Base-by-base conservation (phyloP, 1,284 basidiomycete genomes). In the Pisolithus thermaeus region DNA sequence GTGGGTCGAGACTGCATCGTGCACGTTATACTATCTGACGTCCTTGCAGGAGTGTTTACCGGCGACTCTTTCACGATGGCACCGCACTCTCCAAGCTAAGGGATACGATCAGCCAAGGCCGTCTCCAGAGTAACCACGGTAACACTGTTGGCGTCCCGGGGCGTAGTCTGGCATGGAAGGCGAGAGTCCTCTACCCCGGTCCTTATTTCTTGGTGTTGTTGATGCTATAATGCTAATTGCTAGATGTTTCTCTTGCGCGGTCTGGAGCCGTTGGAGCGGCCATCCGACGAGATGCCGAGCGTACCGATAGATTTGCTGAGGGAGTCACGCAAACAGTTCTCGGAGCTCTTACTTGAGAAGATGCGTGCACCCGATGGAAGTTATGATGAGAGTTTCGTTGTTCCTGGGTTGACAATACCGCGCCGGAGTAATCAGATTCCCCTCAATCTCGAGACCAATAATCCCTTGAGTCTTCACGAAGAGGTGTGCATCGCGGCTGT, bases 391-490 rank as follows among this genome's bases (percentile, higher is more conserved):
- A 80, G 81, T 4, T 77, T 85, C 52, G 65, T 73, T 30, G 63
- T 81, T 2, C 81, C 83, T 46, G 80, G 79, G 8, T 70, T 75
- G 6, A 64, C 70, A 32, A 62, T 64, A 35, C 72, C 72, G 3
- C 72, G 68, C 47, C 62, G 68, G 50, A 65, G 68, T 36, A 64
- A 68, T 25, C 64, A 61, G 41, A 57, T 64, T 7, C 59, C 66
- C 35, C 63, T 67, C 42, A 79, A 82, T 68, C 69, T 85, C 61
- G 84, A 87, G 65, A 75, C 71, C 54, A 90, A 92, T 66, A 92
- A 97, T 66, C 93, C 94, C 6, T 70, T 97, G 38, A 92, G 89
- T 61, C 72, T 94, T 50, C 86, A 94, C 58, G 81, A 86, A 51
- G 83, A 89, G 74, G 89, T 87, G 52, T 23, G 7, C 37, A 22